These are phyloP conservation scores for Mycena indigotica DNA, from an alignment of 768 basidiomycete genomes.

Conservation along the genomic window DNA sequence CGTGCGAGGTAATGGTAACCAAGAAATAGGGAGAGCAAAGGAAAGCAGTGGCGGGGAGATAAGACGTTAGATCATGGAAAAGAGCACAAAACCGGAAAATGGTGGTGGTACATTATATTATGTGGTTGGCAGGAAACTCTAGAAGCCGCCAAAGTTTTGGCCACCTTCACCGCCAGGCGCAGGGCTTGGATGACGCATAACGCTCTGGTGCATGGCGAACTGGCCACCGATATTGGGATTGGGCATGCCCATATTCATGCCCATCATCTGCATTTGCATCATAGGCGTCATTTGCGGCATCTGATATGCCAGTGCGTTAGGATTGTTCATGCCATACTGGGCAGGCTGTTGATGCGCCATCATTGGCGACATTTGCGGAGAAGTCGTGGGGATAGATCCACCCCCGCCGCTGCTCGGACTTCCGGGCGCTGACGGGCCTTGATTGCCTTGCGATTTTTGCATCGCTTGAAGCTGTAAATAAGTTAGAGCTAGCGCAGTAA, in stretches of 20 bases:
- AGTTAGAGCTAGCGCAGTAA: background rate
- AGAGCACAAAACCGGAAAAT: background rate
- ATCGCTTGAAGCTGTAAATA: constrained; percentile 75
- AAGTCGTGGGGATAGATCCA: constrained; percentile 48
- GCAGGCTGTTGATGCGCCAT: constrained; percentile 43
- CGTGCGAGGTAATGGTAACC: constrained; percentile 6
- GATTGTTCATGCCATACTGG: constrained; percentile 47
- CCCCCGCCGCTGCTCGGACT: constrained; percentile 37
- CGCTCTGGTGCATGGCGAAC: constrained; percentile 81
- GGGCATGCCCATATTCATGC: constrained; percentile 51
- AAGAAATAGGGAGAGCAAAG: constrained; percentile 17
- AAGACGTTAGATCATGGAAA: background rate
- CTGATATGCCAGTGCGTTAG: constrained; percentile 57
- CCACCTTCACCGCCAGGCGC: constrained; percentile 43
- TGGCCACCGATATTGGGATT: constrained; percentile 52
- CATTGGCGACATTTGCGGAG: constrained; percentile 38
- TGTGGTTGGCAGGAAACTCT: constrained; percentile 3
- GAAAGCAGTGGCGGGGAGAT: constrained; percentile 4
- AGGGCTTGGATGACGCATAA: constrained; percentile 81
- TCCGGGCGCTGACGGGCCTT: constrained; percentile 38
- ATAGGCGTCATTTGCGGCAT: constrained; percentile 63
- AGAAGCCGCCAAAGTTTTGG: constrained; percentile 47
- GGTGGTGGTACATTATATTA: constrained; percentile 12
- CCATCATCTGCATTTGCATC: constrained; percentile 66
- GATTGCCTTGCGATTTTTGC: constrained; percentile 63